Conservation (phyloP, 306 rosid genomes). For the Macrotyloma uniflorum region DNA sequence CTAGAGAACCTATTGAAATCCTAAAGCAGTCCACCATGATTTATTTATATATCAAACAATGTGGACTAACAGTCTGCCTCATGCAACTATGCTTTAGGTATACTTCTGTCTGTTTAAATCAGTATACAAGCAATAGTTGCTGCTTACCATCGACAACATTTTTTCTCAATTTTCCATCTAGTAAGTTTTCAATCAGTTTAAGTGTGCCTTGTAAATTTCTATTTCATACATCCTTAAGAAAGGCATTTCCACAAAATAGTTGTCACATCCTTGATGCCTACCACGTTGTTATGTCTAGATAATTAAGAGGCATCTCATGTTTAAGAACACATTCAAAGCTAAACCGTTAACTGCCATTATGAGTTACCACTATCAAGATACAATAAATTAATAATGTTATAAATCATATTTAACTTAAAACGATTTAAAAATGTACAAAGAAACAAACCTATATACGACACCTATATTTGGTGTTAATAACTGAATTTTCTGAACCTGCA, state of each 20-base stretch:
- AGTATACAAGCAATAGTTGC: background rate
- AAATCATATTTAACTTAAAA: constrained; percentile 34
- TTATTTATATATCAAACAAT: background rate
- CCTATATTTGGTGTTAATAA: constrained; percentile 89
- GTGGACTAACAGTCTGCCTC: constrained; percentile 16
- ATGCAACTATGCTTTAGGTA: background rate
- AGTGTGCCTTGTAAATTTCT: background rate
- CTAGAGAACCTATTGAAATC: constrained; percentile 9
- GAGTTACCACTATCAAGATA: background rate
- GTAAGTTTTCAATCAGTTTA: background rate
- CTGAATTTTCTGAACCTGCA: constrained; percentile 91
- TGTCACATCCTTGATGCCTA: background rate
- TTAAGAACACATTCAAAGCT: constrained; percentile 10
- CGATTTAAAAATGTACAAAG: constrained; percentile 23
- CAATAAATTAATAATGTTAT: background rate
- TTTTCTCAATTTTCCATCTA: background rate
- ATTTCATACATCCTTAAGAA: background rate
- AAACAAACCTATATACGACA: constrained; percentile 86
- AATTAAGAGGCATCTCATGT: constrained; percentile 4
- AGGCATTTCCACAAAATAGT: background rate
- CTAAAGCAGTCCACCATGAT: constrained; percentile 12
- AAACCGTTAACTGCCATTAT: constrained; percentile 15
- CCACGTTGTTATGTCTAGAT: background rate
- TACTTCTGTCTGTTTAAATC: background rate
- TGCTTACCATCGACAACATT: background rate